Base-by-base conservation (phyloP, 2,329 filamentous ascomycete genomes). In the Sclerotinia sclerotiorum region DNA sequence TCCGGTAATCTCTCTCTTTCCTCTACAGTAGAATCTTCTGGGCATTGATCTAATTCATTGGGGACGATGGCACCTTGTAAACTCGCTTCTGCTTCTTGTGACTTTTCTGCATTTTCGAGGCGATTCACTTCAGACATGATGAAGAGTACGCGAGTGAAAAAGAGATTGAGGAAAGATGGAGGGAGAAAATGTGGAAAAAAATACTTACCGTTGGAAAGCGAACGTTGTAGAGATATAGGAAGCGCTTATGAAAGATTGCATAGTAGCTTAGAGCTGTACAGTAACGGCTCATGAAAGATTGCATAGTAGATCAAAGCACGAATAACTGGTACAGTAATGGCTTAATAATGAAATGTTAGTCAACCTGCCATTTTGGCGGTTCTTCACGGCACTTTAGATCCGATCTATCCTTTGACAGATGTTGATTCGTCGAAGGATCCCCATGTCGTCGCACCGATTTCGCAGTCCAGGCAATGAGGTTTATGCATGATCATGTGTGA, bases 71-170 rank as follows among this genome's bases (percentile, higher is more conserved):
- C 56, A 44, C 69, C 70, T 68, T 70, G 73, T 8, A 69, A n/a
- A 52, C 61, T 68, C 21, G 69, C 68, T 39, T 62, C 67, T 54
- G 69, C 55, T 55, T 72, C 72, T 64, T 72, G 70, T 61, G 67
- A 69, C 27, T 72, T 73, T 52, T 71, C 74, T 65, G 63, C 70
- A 67, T 71, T 70, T 69, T 68, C 61, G 10, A 71, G 42, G 24
- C 51, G 49, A 42, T 71, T 68, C 58, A 71, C 68, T 70, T 68
- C 63, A 46, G 72, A 67, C 74, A 76, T 76, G 62, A 70, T 46
- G 66, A 58, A 71, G 67, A 35, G 35, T 35, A 35, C 7, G 7
- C 21, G 15, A 62, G 15, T 27, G 32, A 13, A 46, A 52, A 56
- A n/a, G 54, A 10, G 8, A 24, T 10, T n/a, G 32, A 65, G 11